Evolutionary conservation across 2,329 filamentous ascomycete species (phyloP), one percentile per base, ranked within the genome.

Genomic region (Aspergillus hiratsukae): DNA sequence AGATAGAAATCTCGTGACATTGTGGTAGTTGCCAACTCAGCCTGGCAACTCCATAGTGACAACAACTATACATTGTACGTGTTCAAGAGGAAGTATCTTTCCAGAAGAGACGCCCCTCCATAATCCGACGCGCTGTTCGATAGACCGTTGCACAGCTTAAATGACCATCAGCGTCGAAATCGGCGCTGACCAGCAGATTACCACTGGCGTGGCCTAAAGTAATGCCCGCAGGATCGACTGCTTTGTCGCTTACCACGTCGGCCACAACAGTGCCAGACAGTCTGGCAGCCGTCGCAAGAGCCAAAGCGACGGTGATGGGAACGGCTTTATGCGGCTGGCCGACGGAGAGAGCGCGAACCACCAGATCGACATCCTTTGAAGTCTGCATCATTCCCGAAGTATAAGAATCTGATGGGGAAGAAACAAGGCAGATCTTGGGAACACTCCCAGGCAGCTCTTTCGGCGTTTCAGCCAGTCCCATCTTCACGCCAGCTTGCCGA

Each of bases 341-440:
- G 53, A 83, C 81, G 1, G 80, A 83, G 52, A 84, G 70, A 19
- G 79, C 78, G n/a, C 78, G 72, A n/a, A 76, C 76, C 2, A 78
- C 66, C 3, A 78, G 59, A 62, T 79, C 74, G 6, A 66, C 70
- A 14, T 73, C 66, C 0, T 72, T 73, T 2, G 74, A 76, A 31
- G 66, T 67, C n/a, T 66, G 63, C 21, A 25, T 46, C 21, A 46
- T 14, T 3, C 11, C 10, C 3, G 43, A 46, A 1, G 21, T 7
- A 23, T 4, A 46, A 14, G 63, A 62, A 45, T 49, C 53, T 2
- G 51, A 52, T 1, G 68, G 64, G 0, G 57, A 7, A 3, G 80
- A 80, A 0, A 86, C 77, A 17, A 87, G 72, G 14, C 80, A 81
- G 40, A 89, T 83, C 66, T 89, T 87, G 1, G 87, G 86, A 1